phyloP scores from a whole-genome alignment of 305 asterid species.

The Plantago rigida region DNA sequence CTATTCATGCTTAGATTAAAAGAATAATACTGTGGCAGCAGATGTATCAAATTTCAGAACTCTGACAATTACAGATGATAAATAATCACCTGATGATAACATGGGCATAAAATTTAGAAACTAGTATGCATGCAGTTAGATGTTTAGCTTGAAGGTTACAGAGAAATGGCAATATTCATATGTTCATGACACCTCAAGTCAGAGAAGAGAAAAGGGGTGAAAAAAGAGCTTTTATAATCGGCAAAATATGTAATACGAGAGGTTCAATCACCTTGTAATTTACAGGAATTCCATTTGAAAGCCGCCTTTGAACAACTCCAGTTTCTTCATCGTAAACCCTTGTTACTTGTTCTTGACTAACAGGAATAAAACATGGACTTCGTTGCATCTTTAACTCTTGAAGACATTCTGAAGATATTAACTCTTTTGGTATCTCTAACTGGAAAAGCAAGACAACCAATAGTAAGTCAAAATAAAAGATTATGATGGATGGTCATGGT shows the following conservation, averaged over 20 bases:
- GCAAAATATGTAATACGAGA: conserved; percentile 14
- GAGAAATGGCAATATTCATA: conserved; percentile 6
- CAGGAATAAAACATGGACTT: conserved; percentile 62
- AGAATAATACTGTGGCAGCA: neutral
- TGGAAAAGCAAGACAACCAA: conserved; percentile 34
- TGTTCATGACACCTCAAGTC: neutral
- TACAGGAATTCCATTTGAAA: conserved; percentile 95
- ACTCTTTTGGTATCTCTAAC: conserved; percentile 94
- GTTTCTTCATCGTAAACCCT: conserved; percentile 75
- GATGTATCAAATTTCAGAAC: neutral
- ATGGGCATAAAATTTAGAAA: conserved; percentile 15
- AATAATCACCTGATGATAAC: neutral
- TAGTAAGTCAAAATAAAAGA: conserved; percentile 19
- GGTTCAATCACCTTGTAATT: conserved; percentile 64
- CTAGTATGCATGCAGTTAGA: conserved; percentile 14
- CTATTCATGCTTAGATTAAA: neutral
- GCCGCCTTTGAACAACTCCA: conserved; percentile 73
- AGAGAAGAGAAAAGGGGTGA: neutral
- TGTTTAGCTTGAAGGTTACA: conserved; percentile 13
- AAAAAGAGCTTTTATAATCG: conserved; percentile 15
- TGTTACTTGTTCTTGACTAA: conserved; percentile 41
- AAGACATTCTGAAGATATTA: conserved; percentile 60
- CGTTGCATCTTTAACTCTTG: conserved; percentile 48
- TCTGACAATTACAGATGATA: neutral
- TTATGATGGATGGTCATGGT: conserved; percentile 1